A percentile compares a stretch with the other conserved stretches of the same genome.
phyloP scores from a whole-genome alignment of 2,329 filamentous ascomycete species.

The Cephalotrichum gorgonifer region DNA sequence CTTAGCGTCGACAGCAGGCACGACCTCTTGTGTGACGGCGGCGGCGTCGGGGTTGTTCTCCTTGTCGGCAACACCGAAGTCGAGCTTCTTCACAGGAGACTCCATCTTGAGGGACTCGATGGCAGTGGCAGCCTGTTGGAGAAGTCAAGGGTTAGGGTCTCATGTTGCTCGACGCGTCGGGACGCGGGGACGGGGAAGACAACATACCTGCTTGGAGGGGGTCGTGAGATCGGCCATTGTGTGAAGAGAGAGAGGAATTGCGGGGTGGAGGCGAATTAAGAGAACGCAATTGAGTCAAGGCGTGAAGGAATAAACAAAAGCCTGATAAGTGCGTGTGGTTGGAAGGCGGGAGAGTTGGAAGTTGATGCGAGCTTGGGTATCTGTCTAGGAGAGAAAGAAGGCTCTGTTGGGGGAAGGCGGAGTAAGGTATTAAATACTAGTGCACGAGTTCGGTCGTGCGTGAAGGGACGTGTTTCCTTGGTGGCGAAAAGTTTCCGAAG shows the following conservation, averaged over 20 bases:
- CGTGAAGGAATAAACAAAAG: not conserved
- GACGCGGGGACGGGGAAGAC: conserved; percentile 12
- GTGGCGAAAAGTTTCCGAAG: conserved; percentile 1
- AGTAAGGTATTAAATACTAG: conserved; percentile 3
- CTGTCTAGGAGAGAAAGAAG: not conserved
- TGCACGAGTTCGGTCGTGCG: not conserved
- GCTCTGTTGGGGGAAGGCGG: not conserved
- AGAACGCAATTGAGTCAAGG: not conserved
- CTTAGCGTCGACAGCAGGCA: conserved; percentile 36
- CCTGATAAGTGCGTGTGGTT: conserved; percentile 1
- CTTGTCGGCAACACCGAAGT: conserved; percentile 66
- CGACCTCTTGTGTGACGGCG: conserved; percentile 43
- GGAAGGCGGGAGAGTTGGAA: not conserved
- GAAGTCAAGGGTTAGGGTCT: not conserved
- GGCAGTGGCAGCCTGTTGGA: conserved; percentile 65
- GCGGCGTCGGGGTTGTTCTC: conserved; percentile 52
- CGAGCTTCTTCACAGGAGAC: conserved; percentile 82
- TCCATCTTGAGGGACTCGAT: conserved; percentile 89
- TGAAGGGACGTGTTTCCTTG: not conserved
- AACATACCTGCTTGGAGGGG: conserved; percentile 47
- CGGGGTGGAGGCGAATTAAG: not conserved
- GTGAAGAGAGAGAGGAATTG: conserved; percentile 9
- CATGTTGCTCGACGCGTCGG: not conserved
- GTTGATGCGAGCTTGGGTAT: conserved; percentile 2
- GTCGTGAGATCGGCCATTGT: conserved; percentile 70